Evolutionary conservation across 768 basidiomycete genomes (phyloP).

Genomic region (Leucocoprinus sp.): DNA sequence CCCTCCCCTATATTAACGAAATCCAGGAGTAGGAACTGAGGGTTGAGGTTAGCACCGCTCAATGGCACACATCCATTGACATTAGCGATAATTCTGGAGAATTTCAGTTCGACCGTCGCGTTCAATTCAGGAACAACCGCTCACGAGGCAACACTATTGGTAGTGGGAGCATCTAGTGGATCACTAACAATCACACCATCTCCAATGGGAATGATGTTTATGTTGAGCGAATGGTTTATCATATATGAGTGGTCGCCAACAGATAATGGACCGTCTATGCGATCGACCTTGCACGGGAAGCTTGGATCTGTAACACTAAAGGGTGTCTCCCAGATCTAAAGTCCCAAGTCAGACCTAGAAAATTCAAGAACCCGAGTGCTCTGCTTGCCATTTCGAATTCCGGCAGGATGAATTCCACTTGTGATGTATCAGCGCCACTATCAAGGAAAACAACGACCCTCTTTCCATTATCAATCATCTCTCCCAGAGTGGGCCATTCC

Average conservation of each 20-base stretch:
- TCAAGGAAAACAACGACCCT: conserved; percentile 61
- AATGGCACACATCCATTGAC: conserved; percentile 36
- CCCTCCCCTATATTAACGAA: conserved; percentile 42
- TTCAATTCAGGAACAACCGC: conserved; percentile 14
- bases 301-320: conserved; percentile 39
- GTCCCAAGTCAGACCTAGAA: neutral
- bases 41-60: conserved; percentile 32
- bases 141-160: conserved; percentile 30
- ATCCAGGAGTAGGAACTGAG: conserved; percentile 47
- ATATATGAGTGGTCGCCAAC: conserved; percentile 46
- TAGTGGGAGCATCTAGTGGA: conserved; percentile 27
- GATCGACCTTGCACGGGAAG: conserved; percentile 48
- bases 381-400: conserved; percentile 46
- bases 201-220: conserved; percentile 30
- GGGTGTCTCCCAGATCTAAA: conserved; percentile 51
- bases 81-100: conserved; percentile 29
- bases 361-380: neutral
- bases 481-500: conserved; percentile 58
- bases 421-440: conserved; percentile 29
- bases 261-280: conserved; percentile 39
- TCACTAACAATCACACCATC: conserved; percentile 31
- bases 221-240: conserved; percentile 53
- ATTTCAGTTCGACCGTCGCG: neutral
- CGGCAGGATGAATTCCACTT: conserved; percentile 44
- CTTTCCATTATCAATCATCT: conserved; percentile 52